Base-by-base conservation (phyloP, 1,284 basidiomycete species). In the Austroboletus novae-zelandiae region DNA sequence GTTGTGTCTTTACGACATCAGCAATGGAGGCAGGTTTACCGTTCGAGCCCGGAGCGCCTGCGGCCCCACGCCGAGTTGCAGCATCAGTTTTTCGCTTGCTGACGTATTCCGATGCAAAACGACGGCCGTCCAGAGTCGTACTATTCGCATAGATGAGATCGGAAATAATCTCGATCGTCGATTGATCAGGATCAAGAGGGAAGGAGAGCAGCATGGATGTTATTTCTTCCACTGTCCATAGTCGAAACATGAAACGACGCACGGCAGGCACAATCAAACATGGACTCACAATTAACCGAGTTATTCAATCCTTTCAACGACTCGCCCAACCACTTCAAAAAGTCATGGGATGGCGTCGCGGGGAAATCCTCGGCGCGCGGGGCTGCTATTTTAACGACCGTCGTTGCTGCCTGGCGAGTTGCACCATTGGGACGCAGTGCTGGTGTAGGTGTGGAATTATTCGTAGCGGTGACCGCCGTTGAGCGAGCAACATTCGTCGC, bases 121-220 rank as follows among this genome's bases (percentile, higher is more conserved):
- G 82, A 48, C 95, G 81, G 1, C 97, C 97, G 62, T 99, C 94
- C 37, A 99, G 80, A 2, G 92, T 99, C 23, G 91, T 90, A 61
- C 91, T 94, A 62, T 90, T 94, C 36, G 91, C 89, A 66, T 99
- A 99, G 50, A 99, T 91, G 40, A 86, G 76, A 65, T 97, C 94
- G 18, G 89, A 88, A 56, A 98, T 96, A 64, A 96, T 86, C 71
- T 97, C 94, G 36, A 86, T 72, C 2, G 89, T 89, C 5, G 84
- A 79, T 36, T 83, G 72, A 57, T 94, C 90, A 11, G 92, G 89
- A 60, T 97, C 93, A 40, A 96, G 70, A 8, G 94, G 91, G 76
- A 97, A 96, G 2, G 88, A 84, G 25, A 97, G 78, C 18, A 95
- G 73, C 89, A 98, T 95, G 41, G 86, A 84, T 64, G 92, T 85